Evolutionary conservation across 2,329 filamentous ascomycete species (phyloP).

Genomic region (Cladophialophora yegresii): DNA sequence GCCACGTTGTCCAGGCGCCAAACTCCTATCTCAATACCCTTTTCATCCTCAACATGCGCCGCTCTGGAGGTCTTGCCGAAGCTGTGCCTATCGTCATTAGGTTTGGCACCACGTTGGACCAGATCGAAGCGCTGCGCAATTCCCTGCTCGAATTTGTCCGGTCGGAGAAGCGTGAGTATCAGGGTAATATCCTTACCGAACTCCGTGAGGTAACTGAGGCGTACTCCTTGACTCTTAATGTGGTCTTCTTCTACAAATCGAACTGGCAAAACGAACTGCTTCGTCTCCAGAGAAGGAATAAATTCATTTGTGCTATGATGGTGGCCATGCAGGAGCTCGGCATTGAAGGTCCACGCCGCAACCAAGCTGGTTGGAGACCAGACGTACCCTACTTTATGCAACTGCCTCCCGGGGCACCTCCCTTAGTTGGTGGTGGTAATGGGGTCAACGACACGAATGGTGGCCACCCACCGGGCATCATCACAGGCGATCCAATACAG

Average conservation of each 20-base stretch:
- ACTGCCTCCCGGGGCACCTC: slow-evolving; percentile 50
- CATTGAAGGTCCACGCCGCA: slow-evolving; percentile 79
- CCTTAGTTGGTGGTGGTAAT: slow-evolving; percentile 47
- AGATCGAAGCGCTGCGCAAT: slow-evolving; percentile 79
- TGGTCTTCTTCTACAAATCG: slow-evolving; percentile 96
- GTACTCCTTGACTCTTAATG: slow-evolving; percentile 82
- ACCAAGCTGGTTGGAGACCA: slow-evolving; percentile 67
- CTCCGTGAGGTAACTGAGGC: slow-evolving; percentile 77
- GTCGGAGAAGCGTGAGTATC: slow-evolving; percentile 85
- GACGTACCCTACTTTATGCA: slow-evolving; percentile 68
- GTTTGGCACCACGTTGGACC: slow-evolving; percentile 79
- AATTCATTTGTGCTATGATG: slow-evolving; percentile 91
- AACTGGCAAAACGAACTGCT: slow-evolving; percentile 95
- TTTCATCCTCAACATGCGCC: slow-evolving; percentile 92
- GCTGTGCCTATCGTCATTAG: slow-evolving; percentile 80
- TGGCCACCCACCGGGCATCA: slow-evolving; percentile 45
- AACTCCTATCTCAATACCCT: slow-evolving; percentile 91
- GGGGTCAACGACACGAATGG: slow-evolving; percentile 47
- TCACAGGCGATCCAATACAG: slow-evolving; percentile 33
- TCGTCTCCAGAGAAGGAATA: slow-evolving; percentile 86
- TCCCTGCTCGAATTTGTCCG: slow-evolving; percentile 81
- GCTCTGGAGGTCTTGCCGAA: slow-evolving; percentile 84
- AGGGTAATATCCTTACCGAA: slow-evolving; percentile 82
- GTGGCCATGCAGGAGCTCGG: slow-evolving; percentile 77
- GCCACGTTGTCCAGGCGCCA: slow-evolving; percentile 91